These are phyloP conservation scores for Dactylonectria estremocensis DNA, from an alignment of 2,329 filamentous ascomycete species.

Conservation along the genomic window DNA sequence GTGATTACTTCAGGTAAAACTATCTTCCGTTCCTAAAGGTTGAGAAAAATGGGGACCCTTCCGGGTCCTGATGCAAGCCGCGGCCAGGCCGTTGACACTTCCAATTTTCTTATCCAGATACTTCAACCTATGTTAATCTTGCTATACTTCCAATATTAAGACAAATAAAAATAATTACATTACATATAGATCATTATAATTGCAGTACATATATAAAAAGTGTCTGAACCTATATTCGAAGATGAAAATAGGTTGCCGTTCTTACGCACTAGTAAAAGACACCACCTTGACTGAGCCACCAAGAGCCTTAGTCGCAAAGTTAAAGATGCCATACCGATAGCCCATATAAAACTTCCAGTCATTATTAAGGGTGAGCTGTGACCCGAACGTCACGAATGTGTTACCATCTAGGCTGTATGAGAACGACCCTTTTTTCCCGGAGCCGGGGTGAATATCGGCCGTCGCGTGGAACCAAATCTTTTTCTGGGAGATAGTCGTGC, in stretches of 20 bases:
- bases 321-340: conserved; percentile 16
- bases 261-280: conserved; percentile 1
- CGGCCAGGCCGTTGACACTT: no score
- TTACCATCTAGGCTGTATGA: neutral
- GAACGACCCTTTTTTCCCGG: neutral
- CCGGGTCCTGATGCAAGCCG: no score
- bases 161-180: no score
- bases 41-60: no score
- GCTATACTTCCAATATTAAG: no score
- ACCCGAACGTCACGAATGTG: neutral
- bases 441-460: neutral
- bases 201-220: no score
- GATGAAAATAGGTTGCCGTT: neutral
- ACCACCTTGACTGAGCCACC: conserved; percentile 9
- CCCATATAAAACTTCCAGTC: conserved; percentile 21
- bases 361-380: neutral
- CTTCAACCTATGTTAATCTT: no score
- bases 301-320: conserved; percentile 8
- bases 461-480: neutral
- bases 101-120: no score
- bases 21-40: no score
- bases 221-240: no score
- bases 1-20: no score
- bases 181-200: no score
- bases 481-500: neutral